Conservation (phyloP, 192 early-diverging fungal species). For the Funneliformis mosseae region DNA sequence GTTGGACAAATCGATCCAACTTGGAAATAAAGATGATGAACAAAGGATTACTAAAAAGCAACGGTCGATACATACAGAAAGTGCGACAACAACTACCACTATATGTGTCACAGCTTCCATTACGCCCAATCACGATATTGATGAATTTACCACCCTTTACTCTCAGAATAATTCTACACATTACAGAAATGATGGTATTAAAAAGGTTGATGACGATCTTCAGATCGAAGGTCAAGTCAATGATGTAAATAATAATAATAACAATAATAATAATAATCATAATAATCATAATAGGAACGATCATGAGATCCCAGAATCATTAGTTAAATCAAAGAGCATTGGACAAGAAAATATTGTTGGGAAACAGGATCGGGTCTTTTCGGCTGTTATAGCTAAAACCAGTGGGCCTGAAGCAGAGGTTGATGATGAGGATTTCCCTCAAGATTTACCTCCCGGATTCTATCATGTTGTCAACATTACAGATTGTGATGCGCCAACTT, state of each 20-base stretch:
- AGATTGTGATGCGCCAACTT: conserved; percentile 17
- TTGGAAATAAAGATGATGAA: not conserved
- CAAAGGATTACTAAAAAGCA: conserved; percentile 4
- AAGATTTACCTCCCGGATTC: conserved; percentile 1
- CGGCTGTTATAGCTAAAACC: not conserved
- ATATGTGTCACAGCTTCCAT: not conserved
- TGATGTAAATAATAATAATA: not conserved
- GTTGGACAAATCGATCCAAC: not conserved
- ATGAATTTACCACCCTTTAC: not conserved
- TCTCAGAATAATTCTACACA: not conserved
- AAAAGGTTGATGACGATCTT: not conserved
- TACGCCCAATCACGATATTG: not conserved
- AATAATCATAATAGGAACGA: not conserved
- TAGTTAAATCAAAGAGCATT: not conserved
- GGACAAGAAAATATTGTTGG: not conserved
- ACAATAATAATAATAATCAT: not conserved
- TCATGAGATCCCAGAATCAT: conserved; percentile 2
- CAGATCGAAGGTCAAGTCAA: too few relatives aligned
- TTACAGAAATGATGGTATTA: not conserved
- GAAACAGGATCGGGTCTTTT: not conserved
- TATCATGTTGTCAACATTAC: conserved; percentile 28
- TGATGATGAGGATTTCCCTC: not conserved
- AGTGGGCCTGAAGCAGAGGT: not conserved
- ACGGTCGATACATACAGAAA: not conserved
- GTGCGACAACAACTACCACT: not conserved